Conservation (phyloP, 139 green algal species). For the Chlorella sp. region DNA sequence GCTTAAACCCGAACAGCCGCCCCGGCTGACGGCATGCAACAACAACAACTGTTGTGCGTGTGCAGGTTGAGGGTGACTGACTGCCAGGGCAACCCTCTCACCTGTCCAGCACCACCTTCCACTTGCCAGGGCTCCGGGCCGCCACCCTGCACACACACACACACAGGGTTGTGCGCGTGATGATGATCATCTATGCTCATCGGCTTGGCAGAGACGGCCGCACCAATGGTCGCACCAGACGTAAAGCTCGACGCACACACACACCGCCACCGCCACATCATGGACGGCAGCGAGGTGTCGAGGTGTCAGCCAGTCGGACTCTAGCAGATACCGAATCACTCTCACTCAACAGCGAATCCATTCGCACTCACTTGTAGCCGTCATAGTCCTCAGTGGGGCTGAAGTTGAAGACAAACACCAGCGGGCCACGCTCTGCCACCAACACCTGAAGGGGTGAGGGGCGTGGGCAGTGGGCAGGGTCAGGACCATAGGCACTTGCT, state of each 20-base stretch:
- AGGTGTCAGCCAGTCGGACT: background rate
- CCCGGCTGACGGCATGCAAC: too few relatives aligned
- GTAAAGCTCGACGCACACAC: background rate
- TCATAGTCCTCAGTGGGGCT: slow-evolving; percentile 63
- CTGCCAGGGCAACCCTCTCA: too few relatives aligned
- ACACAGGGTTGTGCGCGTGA: too few relatives aligned
- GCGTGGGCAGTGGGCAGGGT: background rate
- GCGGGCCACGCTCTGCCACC: slow-evolving; percentile 86
- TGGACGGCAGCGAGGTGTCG: background rate
- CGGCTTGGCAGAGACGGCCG: too few relatives aligned
- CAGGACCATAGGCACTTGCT: background rate
- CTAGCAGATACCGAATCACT: background rate
- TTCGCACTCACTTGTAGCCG: slow-evolving; percentile 45
- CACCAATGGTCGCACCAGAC: too few relatives aligned
- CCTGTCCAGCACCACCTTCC: slow-evolving; percentile 80
- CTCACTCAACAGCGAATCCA: too few relatives aligned
- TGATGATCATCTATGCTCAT: too few relatives aligned
- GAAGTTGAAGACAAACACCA: slow-evolving; percentile 98
- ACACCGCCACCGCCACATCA: background rate
- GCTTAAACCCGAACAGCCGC: too few relatives aligned
- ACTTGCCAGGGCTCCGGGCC: slow-evolving; percentile 62
- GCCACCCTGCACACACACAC: slow-evolving; percentile 30
- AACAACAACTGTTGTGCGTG: too few relatives aligned
- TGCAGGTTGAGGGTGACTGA: too few relatives aligned
- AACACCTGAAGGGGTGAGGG: slow-evolving; percentile 55